Evolutionary conservation across 148 eudicot genomes (phyloP).

Genomic region (Rhododendron vialii): DNA sequence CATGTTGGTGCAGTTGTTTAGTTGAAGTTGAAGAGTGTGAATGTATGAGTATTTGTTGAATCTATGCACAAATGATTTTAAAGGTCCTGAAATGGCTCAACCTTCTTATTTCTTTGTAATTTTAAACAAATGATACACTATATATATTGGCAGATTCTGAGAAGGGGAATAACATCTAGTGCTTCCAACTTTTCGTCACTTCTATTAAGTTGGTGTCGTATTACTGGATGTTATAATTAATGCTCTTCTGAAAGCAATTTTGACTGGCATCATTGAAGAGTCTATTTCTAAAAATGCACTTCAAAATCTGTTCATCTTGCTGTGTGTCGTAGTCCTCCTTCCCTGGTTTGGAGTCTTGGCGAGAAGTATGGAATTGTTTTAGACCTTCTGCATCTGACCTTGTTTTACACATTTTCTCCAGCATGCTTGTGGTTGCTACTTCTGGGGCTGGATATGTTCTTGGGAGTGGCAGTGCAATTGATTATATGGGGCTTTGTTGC

Average conservation of each 20-base stretch:
- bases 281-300: not conserved
- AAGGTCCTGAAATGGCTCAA: not conserved
- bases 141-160: not conserved
- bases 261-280: not conserved
- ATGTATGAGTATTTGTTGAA: not conserved
- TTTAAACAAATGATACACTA: not conserved
- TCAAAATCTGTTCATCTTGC: not conserved
- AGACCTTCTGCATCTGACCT: not conserved
- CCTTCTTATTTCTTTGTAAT: not conserved
- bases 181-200: not conserved
- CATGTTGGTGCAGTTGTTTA: too few species aligned
- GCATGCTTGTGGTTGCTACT: constrained; percentile 97
- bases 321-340: not conserved
- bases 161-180: not conserved
- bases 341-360: not conserved
- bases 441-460: constrained; percentile 96
- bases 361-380: not conserved
- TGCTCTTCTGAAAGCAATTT: not conserved
- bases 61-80: not conserved
- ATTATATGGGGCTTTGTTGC: constrained; percentile 79
- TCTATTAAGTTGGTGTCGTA: not conserved
- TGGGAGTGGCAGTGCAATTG: constrained; percentile 81
- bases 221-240: not conserved
- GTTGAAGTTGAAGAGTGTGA: not conserved
- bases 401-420: constrained; percentile 21